Conservation (phyloP, 495 filamentous ascomycete species). For the Patellaria atrata region DNA sequence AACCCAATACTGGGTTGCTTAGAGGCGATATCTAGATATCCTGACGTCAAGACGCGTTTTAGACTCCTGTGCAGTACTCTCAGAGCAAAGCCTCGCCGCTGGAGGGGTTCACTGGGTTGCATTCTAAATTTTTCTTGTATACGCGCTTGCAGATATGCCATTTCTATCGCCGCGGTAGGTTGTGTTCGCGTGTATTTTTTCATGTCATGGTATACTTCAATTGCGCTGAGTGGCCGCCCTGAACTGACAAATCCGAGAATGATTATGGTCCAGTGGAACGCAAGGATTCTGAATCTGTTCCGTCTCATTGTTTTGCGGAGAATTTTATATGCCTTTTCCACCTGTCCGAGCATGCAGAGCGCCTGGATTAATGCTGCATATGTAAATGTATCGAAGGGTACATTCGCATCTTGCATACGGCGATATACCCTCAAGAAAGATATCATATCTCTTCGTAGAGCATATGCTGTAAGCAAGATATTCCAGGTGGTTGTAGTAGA, state of each 20-base stretch:
- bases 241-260: constrained; percentile 48
- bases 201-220: no score
- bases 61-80: no score
- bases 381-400: constrained; percentile 54
- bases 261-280: constrained; percentile 63
- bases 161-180: no score
- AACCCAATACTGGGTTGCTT: no score
- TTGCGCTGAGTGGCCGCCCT: no score
- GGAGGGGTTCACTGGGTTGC: no score
- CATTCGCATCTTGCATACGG: constrained; percentile 41
- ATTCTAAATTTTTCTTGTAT: no score
- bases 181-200: no score
- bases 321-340: constrained; percentile 51
- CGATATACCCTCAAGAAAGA: constrained; percentile 44
- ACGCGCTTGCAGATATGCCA: no score
- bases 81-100: no score
- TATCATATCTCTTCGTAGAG: constrained; percentile 46
- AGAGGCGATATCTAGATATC: no score
- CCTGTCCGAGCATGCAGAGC: constrained; percentile 43
- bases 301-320: constrained; percentile 44
- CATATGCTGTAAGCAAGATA: constrained; percentile 51
- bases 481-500: constrained; percentile 62
- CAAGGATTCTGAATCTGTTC: constrained; percentile 41
- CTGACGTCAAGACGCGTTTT: no score
- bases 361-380: constrained; percentile 61